phyloP scores from a whole-genome alignment of 164 flowering plant species.

The Macadamia integrifolia region DNA sequence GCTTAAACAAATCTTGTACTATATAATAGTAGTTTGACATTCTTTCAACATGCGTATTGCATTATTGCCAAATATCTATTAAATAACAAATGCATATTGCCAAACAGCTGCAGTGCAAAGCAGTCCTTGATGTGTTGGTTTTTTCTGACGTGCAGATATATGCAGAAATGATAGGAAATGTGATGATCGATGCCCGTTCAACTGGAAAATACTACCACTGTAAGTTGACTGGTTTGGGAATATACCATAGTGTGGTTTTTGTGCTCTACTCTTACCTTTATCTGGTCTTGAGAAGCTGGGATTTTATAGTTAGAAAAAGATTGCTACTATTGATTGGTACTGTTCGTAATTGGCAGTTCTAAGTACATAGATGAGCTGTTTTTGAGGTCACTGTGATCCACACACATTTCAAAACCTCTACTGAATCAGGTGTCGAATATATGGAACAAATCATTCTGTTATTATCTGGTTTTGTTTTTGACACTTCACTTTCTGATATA shows the following conservation, averaged over 20 bases:
- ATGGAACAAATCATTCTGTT: no score
- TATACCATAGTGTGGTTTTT: not conserved
- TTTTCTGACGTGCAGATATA: conserved; percentile 60
- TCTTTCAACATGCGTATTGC: not conserved
- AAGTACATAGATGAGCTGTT: no score
- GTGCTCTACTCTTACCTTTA: not conserved
- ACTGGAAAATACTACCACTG: conserved; percentile 99
- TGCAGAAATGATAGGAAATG: conserved; percentile 99
- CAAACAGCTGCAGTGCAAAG: not conserved
- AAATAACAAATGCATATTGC: not conserved
- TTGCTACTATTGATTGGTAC: no score
- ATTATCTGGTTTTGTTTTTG: no score
- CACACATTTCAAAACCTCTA: no score
- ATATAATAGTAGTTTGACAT: not conserved
- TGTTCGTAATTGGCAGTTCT: no score
- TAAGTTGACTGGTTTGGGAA: conserved; percentile 33
- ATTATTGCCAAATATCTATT: no score
- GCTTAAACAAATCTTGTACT: not conserved
- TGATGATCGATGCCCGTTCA: conserved; percentile 97
- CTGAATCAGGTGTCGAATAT: no score
- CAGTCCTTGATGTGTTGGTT: not conserved
- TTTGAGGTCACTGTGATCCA: no score
- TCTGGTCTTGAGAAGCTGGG: not conserved
- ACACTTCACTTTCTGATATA: no score
- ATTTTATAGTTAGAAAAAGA: no score